phyloP scores from a whole-genome alignment of 495 filamentous ascomycete genomes.

The Lophiotrema nucula region DNA sequence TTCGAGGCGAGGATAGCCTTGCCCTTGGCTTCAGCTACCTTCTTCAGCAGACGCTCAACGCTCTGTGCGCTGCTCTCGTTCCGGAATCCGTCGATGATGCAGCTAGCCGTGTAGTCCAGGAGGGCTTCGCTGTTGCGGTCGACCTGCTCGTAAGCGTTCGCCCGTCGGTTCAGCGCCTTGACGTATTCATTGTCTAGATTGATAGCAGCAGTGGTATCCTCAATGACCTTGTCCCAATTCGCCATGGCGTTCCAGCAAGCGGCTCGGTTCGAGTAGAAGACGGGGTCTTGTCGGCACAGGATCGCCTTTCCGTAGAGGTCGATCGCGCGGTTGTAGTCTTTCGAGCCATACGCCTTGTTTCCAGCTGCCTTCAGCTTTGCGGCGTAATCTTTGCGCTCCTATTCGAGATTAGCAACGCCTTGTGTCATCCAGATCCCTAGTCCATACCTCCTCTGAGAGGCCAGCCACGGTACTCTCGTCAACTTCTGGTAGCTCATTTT shows the following conservation, averaged over 20 bases:
- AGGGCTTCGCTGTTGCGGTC: slow-evolving; percentile 90
- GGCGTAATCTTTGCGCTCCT: slow-evolving; percentile 76
- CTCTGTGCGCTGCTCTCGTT: slow-evolving; percentile 84
- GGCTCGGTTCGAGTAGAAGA: slow-evolving; percentile 98
- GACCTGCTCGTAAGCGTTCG: slow-evolving; percentile 92
- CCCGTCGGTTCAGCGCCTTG: slow-evolving; percentile 93
- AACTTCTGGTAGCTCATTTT: slow-evolving; percentile 82
- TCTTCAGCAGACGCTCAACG: slow-evolving; percentile 92
- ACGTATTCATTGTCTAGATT: slow-evolving; percentile 91
- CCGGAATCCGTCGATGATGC: slow-evolving; percentile 95
- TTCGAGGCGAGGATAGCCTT: slow-evolving; percentile 77
- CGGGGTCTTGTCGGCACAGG: slow-evolving; percentile 92
- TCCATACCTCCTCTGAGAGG: slow-evolving; percentile 63
- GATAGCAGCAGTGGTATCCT: slow-evolving; percentile 93
- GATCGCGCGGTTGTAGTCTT: slow-evolving; percentile 89
- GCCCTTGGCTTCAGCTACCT: slow-evolving; percentile 91
- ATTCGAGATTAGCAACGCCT: slow-evolving; percentile 23
- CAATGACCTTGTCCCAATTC: slow-evolving; percentile 93
- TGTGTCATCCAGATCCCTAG: neutral
- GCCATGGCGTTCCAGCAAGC: slow-evolving; percentile 92
- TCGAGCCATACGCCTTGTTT: slow-evolving; percentile 92
- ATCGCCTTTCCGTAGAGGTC: slow-evolving; percentile 93
- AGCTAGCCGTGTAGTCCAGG: slow-evolving; percentile 96
- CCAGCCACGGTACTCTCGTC: slow-evolving; percentile 70
- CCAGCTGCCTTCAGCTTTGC: slow-evolving; percentile 89